Conservation (phyloP, 106 monocot species). For the Phalaenopsis aphrodite region DNA sequence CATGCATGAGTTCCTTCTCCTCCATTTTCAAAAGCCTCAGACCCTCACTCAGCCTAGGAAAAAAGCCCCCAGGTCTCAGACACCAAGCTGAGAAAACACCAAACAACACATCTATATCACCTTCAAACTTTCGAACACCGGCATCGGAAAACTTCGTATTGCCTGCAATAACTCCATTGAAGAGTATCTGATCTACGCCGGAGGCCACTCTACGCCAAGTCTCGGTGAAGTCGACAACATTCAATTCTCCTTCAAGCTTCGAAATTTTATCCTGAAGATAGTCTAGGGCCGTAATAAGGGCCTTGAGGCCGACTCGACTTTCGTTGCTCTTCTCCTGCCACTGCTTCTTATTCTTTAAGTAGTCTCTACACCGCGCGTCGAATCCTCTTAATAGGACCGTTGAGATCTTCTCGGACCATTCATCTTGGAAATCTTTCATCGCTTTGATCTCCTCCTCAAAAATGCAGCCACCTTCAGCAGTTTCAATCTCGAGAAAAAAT, state of each 20-base stretch:
- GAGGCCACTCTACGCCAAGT: conserved; percentile 70
- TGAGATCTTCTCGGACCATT: conserved; percentile 74
- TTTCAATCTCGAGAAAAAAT: conserved; percentile 83
- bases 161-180: conserved; percentile 35
- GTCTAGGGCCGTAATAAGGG: conserved; percentile 58
- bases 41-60: conserved; percentile 51
- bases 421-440: conserved; percentile 36
- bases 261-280: conserved; percentile 73
- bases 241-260: conserved; percentile 50
- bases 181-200: conserved; percentile 60
- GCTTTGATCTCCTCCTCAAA: conserved; percentile 53
- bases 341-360: conserved; percentile 81
- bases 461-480: conserved; percentile 16
- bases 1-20: conserved; percentile 36
- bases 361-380: conserved; percentile 67
- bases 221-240: conserved; percentile 53
- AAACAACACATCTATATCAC: conserved; percentile 58
- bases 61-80: conserved; percentile 86
- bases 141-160: conserved; percentile 47
- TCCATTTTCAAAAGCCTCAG: conserved; percentile 56
- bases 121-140: conserved; percentile 50
- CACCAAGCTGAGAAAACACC: conserved; percentile 75
- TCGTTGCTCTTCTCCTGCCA: conserved; percentile 71
- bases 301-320: conserved; percentile 30
- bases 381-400: conserved; percentile 76